Evolutionary conservation across 306 rosid species (phyloP).

Genomic region (Cucurbita argyrosperma): DNA sequence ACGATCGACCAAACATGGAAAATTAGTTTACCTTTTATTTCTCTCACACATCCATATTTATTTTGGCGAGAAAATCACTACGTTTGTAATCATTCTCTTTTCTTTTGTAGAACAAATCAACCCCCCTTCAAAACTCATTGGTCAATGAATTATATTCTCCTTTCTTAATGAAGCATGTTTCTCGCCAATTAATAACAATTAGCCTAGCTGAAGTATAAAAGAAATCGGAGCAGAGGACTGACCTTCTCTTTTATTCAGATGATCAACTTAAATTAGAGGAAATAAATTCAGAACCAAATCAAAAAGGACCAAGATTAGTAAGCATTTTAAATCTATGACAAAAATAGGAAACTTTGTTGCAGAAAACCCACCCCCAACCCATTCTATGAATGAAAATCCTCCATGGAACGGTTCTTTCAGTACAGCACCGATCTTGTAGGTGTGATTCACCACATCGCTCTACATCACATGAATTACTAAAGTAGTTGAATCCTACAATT

Average conservation of each 20-base stretch:
- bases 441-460: too few species aligned
- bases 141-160: neutral
- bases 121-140: neutral
- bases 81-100: neutral
- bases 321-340: neutral
- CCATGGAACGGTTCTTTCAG: too few species aligned
- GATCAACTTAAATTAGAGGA: neutral
- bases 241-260: neutral
- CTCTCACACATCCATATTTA: neutral
- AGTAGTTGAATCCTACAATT: too few species aligned
- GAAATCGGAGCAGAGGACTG: neutral
- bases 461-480: too few species aligned
- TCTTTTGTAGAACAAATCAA: neutral
- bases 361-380: too few species aligned
- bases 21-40: neutral
- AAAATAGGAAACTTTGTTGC: neutral
- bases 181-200: neutral
- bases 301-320: neutral
- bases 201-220: neutral
- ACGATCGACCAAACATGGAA: neutral
- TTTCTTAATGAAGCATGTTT: neutral
- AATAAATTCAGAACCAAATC: neutral
- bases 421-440: too few species aligned
- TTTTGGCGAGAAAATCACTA: neutral
- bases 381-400: too few species aligned